Evolutionary conservation across 352 stramenopile genomes (phyloP).

Genomic region (Globisporangium radiosum): DNA sequence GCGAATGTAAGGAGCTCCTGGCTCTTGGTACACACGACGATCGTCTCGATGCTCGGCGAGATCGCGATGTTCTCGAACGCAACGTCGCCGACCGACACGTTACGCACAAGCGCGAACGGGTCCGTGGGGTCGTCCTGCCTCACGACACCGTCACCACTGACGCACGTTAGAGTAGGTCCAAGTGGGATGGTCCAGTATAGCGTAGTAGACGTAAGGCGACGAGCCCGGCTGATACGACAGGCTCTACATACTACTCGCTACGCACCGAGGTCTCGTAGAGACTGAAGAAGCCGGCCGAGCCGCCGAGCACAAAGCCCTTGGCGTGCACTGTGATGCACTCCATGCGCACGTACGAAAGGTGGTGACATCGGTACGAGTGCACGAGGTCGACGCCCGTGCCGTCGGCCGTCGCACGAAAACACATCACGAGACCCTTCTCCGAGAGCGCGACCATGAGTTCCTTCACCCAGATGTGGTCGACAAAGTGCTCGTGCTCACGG

Average conservation of each 20-base stretch:
- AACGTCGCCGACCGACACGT: slow-evolving; percentile 60
- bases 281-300: slow-evolving; percentile 66
- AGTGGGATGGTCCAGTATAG: too few relatives aligned
- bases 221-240: neutral
- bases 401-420: slow-evolving; percentile 50
- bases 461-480: slow-evolving; percentile 71
- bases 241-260: neutral
- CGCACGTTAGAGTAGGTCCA: too few relatives aligned
- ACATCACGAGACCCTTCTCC: slow-evolving; percentile 57
- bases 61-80: slow-evolving; percentile 69
- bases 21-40: slow-evolving; percentile 60
- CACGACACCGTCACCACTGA: too few relatives aligned
- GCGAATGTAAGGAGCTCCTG: slow-evolving; percentile 58
- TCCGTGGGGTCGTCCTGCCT: slow-evolving; percentile 68
- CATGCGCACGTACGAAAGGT: slow-evolving; percentile 60
- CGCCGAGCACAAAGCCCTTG: slow-evolving; percentile 73
- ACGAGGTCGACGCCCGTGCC: slow-evolving; percentile 50
- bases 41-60: slow-evolving; percentile 55
- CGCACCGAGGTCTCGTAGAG: slow-evolving; percentile 67
- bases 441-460: slow-evolving; percentile 71
- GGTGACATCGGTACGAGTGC: slow-evolving; percentile 57
- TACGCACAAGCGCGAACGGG: slow-evolving; percentile 69
- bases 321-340: slow-evolving; percentile 56
- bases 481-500: slow-evolving; percentile 78
- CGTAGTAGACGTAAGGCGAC: too few relatives aligned